A percentile compares a stretch with the other conserved stretches of the same genome.
phyloP scores from a whole-genome alignment of 2,329 filamentous ascomycete species.

The Microcyclospora pomicola region DNA sequence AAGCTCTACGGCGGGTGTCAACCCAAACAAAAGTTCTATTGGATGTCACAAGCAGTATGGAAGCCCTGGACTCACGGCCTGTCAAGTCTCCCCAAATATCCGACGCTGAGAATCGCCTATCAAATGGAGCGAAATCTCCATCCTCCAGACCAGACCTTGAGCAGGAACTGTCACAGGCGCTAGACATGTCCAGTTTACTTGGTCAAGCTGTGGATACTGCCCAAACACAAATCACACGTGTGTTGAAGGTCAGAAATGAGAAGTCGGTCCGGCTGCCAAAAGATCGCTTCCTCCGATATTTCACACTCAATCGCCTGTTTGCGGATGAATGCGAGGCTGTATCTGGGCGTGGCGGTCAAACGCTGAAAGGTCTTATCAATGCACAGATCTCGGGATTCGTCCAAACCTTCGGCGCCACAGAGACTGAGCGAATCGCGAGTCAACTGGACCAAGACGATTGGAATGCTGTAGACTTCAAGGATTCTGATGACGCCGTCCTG shows the following conservation, averaged over 20 bases:
- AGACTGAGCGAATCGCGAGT: constrained; percentile 61
- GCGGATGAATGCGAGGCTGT: constrained; percentile 78
- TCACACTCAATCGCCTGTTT: constrained; percentile 68
- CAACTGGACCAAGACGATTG: constrained; percentile 71
- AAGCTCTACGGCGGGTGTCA: constrained; percentile 70
- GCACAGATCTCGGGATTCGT: constrained; percentile 72
- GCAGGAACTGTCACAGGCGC: constrained; percentile 60
- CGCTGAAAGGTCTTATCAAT: constrained; percentile 67
- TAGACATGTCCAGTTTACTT: constrained; percentile 65
- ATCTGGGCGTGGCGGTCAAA: constrained; percentile 61
- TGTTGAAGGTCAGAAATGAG: constrained; percentile 63
- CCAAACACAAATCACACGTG: constrained; percentile 57
- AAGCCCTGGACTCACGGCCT: constrained; percentile 7
- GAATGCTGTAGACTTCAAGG: constrained; percentile 62
- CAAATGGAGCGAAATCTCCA: constrained; percentile 7
- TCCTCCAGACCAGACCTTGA: constrained; percentile 26
- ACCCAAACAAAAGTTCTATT: constrained; percentile 91
- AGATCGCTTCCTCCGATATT: constrained; percentile 63
- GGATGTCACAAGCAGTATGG: constrained; percentile 70
- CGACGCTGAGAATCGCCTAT: constrained; percentile 1
- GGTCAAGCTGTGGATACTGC: constrained; percentile 70
- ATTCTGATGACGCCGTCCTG: constrained; percentile 47
- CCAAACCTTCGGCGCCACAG: constrained; percentile 52
- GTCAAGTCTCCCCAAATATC: constrained; percentile 3
- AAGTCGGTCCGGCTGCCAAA: constrained; percentile 56